Conservation (phyloP, 176 grass and related monocot genomes). For the Oryza glumipatula region DNA sequence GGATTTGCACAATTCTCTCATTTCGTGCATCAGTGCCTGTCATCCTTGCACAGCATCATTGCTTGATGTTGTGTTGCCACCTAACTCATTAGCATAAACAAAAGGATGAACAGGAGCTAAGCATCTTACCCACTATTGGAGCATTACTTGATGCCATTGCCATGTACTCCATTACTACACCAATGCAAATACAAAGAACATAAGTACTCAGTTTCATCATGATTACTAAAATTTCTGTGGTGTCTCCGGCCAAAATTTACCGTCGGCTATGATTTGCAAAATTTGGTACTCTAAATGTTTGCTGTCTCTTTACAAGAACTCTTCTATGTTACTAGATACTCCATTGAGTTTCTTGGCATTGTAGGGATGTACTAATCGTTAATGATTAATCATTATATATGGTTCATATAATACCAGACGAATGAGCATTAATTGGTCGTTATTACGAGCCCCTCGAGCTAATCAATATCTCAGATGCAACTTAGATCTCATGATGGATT, state of each 20-base stretch:
- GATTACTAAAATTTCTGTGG: background rate
- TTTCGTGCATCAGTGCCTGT: constrained; percentile 4
- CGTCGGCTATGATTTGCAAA: background rate
- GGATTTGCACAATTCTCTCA: constrained; percentile 1
- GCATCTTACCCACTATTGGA: background rate
- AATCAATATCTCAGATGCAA: background rate
- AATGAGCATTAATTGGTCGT: constrained; percentile 13
- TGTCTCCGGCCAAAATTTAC: background rate
- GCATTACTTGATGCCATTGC: background rate
- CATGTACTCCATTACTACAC: background rate
- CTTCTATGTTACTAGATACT: background rate
- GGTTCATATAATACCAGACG: background rate
- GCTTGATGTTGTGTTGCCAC: constrained; percentile 29
- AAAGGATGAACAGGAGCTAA: background rate
- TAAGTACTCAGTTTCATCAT: background rate
- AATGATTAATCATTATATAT: background rate
- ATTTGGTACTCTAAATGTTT: background rate
- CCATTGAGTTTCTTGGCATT: background rate
- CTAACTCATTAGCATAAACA: constrained; percentile 8
- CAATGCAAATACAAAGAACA: background rate
- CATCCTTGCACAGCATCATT: constrained; percentile 23
- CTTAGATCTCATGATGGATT: constrained; percentile 28
- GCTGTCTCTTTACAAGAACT: background rate
- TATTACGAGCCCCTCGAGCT: background rate
- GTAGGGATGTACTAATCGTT: background rate